A percentile compares a stretch with the other conserved stretches of the same genome.
These are phyloP conservation scores for Ogataea trehalophila DNA, from an alignment of 805 yeast genomes.

Conservation along the genomic window DNA sequence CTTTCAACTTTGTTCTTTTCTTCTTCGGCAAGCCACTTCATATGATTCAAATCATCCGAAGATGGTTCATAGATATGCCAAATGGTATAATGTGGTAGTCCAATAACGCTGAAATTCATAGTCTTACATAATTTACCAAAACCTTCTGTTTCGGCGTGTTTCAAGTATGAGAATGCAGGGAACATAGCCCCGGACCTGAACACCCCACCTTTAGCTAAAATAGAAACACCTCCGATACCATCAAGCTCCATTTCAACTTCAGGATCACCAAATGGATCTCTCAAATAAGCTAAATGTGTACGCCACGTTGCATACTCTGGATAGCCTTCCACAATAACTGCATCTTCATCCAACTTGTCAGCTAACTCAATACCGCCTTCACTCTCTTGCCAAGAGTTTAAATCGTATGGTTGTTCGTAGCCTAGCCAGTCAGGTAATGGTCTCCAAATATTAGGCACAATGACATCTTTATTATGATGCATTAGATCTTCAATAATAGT, in stretches of 20 bases:
- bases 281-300: slow-evolving; percentile 86
- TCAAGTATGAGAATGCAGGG: slow-evolving; percentile 91
- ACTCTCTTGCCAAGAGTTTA: slow-evolving; percentile 82
- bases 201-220: slow-evolving; percentile 76
- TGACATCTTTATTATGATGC: slow-evolving; percentile 87
- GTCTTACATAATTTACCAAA: slow-evolving; percentile 82
- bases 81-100: slow-evolving; percentile 86
- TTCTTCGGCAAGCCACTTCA: slow-evolving; percentile 84
- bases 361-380: slow-evolving; percentile 81
- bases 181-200: slow-evolving; percentile 86
- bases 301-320: slow-evolving; percentile 97
- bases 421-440: slow-evolving; percentile 86
- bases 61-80: slow-evolving; percentile 96
- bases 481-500: slow-evolving; percentile 86
- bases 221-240: slow-evolving; percentile 96
- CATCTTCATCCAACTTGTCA: slow-evolving; percentile 77
- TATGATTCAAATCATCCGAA: slow-evolving; percentile 74
- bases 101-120: slow-evolving; percentile 82
- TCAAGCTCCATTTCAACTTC: slow-evolving; percentile 90
- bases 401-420: slow-evolving; percentile 77
- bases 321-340: slow-evolving; percentile 93
- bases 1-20: slow-evolving; percentile 62
- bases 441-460: slow-evolving; percentile 95
- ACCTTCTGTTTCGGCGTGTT: slow-evolving; percentile 96
- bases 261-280: slow-evolving; percentile 91